Conservation (phyloP, 2,329 filamentous ascomycete species). For the Sphaerulina populicola region DNA sequence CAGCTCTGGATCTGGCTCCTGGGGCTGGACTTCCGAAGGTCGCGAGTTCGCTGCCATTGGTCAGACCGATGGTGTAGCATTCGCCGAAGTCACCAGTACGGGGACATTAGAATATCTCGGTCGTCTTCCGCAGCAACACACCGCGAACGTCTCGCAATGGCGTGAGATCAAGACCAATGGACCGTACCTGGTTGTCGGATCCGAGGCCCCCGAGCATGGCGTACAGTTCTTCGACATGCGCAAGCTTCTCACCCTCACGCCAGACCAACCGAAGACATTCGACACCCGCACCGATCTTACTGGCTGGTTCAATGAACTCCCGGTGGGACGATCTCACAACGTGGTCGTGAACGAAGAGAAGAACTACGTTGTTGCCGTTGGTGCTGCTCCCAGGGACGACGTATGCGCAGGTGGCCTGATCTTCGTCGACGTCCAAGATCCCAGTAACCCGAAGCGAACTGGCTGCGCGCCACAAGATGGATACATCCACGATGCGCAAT, state of each 20-base stretch:
- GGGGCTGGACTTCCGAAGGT: conserved; percentile 48
- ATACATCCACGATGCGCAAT: conserved; percentile 52
- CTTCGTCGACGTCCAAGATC: conserved; percentile 48
- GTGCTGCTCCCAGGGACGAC: conserved; percentile 36
- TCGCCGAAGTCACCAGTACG: conserved; percentile 46
- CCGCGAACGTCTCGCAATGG: conserved; percentile 43
- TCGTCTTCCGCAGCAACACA: conserved; percentile 43
- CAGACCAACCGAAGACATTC: conserved; percentile 39
- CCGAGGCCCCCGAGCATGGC: conserved; percentile 45
- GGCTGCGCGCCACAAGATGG: conserved; percentile 47
- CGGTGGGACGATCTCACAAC: conserved; percentile 46
- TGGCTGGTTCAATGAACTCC: conserved; percentile 40
- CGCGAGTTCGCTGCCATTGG: conserved; percentile 50
- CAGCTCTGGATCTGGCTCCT: conserved; percentile 42
- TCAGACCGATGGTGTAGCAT: conserved; percentile 49
- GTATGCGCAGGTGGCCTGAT: conserved; percentile 46
- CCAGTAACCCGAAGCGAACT: conserved; percentile 42
- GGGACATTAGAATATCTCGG: conserved; percentile 49
- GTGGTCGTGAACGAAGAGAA: conserved; percentile 46
- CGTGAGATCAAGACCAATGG: conserved; percentile 45
- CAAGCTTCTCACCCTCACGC: conserved; percentile 46
- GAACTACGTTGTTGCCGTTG: conserved; percentile 41
- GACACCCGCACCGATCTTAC: conserved; percentile 28
- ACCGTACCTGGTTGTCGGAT: conserved; percentile 39
- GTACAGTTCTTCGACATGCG: conserved; percentile 58